Base-by-base conservation (phyloP, 331 rosid species). In the Pyrus hybrid region DNA sequence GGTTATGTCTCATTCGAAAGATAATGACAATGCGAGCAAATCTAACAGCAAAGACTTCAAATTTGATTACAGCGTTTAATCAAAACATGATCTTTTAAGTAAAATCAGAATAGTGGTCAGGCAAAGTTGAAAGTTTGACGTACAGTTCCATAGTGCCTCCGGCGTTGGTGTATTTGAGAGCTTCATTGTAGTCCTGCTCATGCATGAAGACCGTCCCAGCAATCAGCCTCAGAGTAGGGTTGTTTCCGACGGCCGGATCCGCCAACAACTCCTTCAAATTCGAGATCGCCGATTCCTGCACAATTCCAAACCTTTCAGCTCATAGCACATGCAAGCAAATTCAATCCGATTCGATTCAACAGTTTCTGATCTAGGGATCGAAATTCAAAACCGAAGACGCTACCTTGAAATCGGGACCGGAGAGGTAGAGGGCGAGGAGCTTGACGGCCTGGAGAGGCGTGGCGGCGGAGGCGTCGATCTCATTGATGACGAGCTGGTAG, bases 71-170 rank as follows among this genome's bases (percentile, higher is more conserved):
- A 9, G 11, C 1, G 12, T 29, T 64, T 17, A 64, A 64, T 64
- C 68, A n/a, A 7, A 64, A 2, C 70, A 33, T 41, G 56, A 41
- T 67, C 30, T 67, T 41, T 37, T 37, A 51, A 33, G 16, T 35
- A 16, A 33, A 0, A 33, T 33, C 14, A n/a, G 21, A 35, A 11
- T 35, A 66, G 11, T n/a, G 45, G 64, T 51, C 21, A 32, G 37
- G 62, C 7, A 45, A 43, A 62, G 61, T 22, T 1, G 11, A 76
- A 57, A 21, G 49, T 13, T 29, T 18, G 82, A 82, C 90, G 80
- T 80, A 94, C 99, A 95, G 79, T 63, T 95, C 99, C 97, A 95
- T 79, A 18, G 93, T 87, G 67, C 99, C 99, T 49, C 97, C 99
- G 14, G 96, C 86, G 77, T 92, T 87, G 4, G 99, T 95, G 88